Percentiles rank a stretch among this genome's conserved stretches.
These are phyloP conservation scores for Coniferiporia sulphurascens DNA, from an alignment of 1,284 basidiomycete genomes.

Conservation along the genomic window DNA sequence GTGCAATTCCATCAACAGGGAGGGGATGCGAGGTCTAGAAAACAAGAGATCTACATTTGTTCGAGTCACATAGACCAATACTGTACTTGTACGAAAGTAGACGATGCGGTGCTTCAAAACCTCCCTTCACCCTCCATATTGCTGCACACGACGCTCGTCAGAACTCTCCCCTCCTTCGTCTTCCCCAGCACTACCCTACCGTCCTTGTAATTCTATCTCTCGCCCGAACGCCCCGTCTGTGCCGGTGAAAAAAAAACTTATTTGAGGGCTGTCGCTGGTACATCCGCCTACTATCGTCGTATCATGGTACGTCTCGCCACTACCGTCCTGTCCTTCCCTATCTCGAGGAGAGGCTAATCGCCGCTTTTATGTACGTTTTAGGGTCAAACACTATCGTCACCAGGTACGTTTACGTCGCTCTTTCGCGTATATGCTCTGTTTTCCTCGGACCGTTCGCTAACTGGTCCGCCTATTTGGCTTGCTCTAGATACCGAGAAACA, in stretches of 20 bases:
- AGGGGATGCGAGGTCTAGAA: too few species aligned
- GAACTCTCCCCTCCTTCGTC: not conserved
- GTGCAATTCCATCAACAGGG: too few species aligned
- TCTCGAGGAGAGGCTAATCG: not conserved
- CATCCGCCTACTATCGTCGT: not conserved
- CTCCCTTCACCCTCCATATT: not conserved
- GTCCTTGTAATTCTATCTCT: not conserved
- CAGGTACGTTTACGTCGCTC: slow-evolving; percentile 37
- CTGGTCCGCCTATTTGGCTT: slow-evolving; percentile 3
- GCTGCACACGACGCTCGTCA: slow-evolving; percentile 11
- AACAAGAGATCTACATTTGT: too few species aligned
- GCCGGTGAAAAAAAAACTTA: not conserved
- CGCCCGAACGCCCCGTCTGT: not conserved
- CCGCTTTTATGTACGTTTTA: slow-evolving; percentile 24
- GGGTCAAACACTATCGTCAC: slow-evolving; percentile 72
- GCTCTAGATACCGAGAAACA: slow-evolving; percentile 77
- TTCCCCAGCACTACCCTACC: not conserved
- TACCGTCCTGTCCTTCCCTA: not conserved
- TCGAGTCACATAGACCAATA: not conserved
- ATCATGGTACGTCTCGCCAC: slow-evolving; percentile 14
- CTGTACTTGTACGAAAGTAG: not conserved
- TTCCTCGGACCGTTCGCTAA: slow-evolving; percentile 9
- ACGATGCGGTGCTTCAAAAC: not conserved
- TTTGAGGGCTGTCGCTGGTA: not conserved
- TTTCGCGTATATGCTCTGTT: slow-evolving; percentile 1